Evolutionary conservation across 352 stramenopile species (phyloP), one percentile per base, ranked within the genome.

Genomic region (Phytophthora niederhauseri): DNA sequence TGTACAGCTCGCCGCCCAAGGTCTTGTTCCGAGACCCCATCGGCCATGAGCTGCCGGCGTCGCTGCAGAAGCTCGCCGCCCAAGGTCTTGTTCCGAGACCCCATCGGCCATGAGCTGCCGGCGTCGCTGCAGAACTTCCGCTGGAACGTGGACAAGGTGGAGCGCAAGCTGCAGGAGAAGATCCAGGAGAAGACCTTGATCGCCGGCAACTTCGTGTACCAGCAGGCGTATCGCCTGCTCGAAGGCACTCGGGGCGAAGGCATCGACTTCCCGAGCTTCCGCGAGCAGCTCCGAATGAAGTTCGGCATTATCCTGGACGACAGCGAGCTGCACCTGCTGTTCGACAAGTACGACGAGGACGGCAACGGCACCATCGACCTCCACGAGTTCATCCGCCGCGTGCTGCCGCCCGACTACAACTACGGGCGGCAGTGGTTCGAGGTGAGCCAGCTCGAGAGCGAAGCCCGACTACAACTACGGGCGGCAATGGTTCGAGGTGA

Each of bases 161-260:
- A 93, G 68, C 80, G 83, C 61, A 92, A 93, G 62, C 69, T 95
- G 38, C 87, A 93, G 70, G 85, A 93, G 57, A 95, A 93, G 58
- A 93, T 95, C 62, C 85, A 92, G 57, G 87, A 95, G 74, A 91
- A 92, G 66, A 95, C 85, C 67, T 81, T 91, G 57, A 91, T 95
- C 52, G 84, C 83, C 0, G 87, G 87, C 53, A 95, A 95, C 34
- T 95, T 93, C 58, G 84, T 93, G 17, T 95, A 93, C 61, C 87
- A 95, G 64, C 87, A 95, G 63, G 87, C 87, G n/a, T 95, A 92
- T 63, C 85, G 87, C 5, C 70, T 95, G 31, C 78, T 95, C 12
- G 87, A 93, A 66, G 83, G 80, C 53, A 84, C 74, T 24, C 82
- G 85, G n/a, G 85, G 84, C 26, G 75, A 93, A 49, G 84, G 85